Evolutionary conservation across 495 filamentous ascomycete genomes (phyloP), one percentile per base, ranked within the genome.

Genomic region (Talaromyces proteolyticus): DNA sequence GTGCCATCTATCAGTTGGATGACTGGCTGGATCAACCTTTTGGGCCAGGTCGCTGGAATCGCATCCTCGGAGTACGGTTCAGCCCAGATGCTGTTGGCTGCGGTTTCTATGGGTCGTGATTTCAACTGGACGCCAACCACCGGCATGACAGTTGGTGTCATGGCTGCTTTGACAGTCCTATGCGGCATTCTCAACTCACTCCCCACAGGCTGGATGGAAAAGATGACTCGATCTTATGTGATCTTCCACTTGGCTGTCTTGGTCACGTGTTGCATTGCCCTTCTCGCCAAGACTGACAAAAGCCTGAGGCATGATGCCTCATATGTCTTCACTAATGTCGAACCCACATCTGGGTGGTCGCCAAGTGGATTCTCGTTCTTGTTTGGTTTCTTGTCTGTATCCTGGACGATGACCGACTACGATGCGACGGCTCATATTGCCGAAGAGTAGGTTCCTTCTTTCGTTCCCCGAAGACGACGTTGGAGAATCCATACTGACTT

Each of bases 31-130:
- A 72, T 86, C 59, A 87, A 85, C 53, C 72, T 88, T 2, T 68
- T 85, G 4, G 84, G 84, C 36, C 82, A 85, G 53, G 67, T 86
- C 38, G 75, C 78, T 7, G 84, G 84, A 34, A 72, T 80, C 24
- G 84, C 84, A 6, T 81, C 79, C 0, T 79, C 82, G 1, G 83
- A 85, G 53, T 88, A 87, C 54, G 82, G 81, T 5, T 75, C 80
- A 4, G 78, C 81, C 0, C 81, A 86, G 60, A 76, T 88, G 74
- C 76, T 87, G 26, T 67, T 88, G 4, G 83, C 83, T 4, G 80
- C 80, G 14, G 78, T 83, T 11, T 78, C 78, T 5, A 86, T 88
- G 75, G 72, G 72, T 20, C 68, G 75, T 4, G 63, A 75, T 52
- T 78, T 81, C 57, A 58, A 69, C 11, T 85, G 81, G 55, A 47